phyloP scores from a whole-genome alignment of 805 yeast species.

The Candida pini region DNA sequence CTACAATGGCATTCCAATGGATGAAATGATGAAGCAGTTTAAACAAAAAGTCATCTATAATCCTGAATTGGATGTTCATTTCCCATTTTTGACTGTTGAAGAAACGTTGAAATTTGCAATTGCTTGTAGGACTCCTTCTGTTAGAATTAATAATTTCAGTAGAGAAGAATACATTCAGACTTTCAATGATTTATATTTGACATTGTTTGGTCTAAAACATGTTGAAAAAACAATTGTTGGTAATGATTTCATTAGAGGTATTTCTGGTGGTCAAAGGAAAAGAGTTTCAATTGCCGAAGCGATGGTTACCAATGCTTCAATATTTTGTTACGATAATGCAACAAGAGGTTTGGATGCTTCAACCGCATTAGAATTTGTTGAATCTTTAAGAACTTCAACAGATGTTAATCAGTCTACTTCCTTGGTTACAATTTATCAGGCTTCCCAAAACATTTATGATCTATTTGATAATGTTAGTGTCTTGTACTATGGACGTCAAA shows the following conservation, averaged over 20 bases:
- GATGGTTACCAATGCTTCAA: conserved; percentile 45
- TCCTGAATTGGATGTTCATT: conserved; percentile 65
- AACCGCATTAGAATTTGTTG: conserved; percentile 60
- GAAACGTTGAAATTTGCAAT: conserved; percentile 70
- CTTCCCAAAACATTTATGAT: conserved; percentile 59
- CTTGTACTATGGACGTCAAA: conserved; percentile 56
- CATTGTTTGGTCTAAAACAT: conserved; percentile 54
- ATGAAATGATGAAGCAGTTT: conserved; percentile 53
- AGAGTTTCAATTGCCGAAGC: conserved; percentile 68
- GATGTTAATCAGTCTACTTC: conserved; percentile 52
- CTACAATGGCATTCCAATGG: conserved; percentile 57
- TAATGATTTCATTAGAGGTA: conserved; percentile 60
- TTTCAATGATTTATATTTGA: conserved; percentile 43
- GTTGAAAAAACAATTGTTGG: conserved; percentile 60
- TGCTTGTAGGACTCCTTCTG: conserved; percentile 59
- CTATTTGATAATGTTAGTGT: conserved; percentile 57
- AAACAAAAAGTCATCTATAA: conserved; percentile 47
- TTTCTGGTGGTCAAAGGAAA: conserved; percentile 69
- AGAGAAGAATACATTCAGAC: conserved; percentile 36
- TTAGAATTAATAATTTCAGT: conserved; percentile 35
- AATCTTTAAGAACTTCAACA: conserved; percentile 58
- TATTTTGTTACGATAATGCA: conserved; percentile 64
- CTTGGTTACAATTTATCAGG: conserved; percentile 62
- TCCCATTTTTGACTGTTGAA: conserved; percentile 71
- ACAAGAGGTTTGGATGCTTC: conserved; percentile 72